These are phyloP conservation scores for Arthrocladium fulminans DNA, from an alignment of 2,329 filamentous ascomycete genomes.

Conservation along the genomic window DNA sequence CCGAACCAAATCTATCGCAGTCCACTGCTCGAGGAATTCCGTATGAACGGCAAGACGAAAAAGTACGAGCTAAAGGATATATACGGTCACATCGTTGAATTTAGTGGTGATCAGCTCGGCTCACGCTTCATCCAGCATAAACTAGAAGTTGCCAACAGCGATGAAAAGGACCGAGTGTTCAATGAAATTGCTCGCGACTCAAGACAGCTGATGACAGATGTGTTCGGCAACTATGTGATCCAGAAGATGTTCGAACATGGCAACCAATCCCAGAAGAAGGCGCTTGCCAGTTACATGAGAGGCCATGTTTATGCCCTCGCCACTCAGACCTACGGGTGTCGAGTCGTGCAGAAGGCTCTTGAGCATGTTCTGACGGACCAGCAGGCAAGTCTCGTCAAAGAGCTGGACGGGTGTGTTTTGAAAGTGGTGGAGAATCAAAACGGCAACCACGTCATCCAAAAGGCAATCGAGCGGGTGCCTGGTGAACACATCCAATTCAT, in stretches of 20 bases:
- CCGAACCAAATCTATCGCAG: slow-evolving; percentile 56
- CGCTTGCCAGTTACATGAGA: slow-evolving; percentile 77
- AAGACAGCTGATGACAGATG: slow-evolving; percentile 84
- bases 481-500: slow-evolving; percentile 75
- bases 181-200: slow-evolving; percentile 76
- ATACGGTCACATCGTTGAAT: slow-evolving; percentile 79
- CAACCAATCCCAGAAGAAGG: slow-evolving; percentile 84
- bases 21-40: slow-evolving; percentile 69
- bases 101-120: slow-evolving; percentile 89
- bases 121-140: slow-evolving; percentile 94
- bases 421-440: slow-evolving; percentile 77
- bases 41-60: slow-evolving; percentile 62
- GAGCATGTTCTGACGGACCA: slow-evolving; percentile 89
- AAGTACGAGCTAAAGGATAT: slow-evolving; percentile 84
- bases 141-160: slow-evolving; percentile 83
- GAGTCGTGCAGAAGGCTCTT: slow-evolving; percentile 92
- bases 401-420: slow-evolving; percentile 76
- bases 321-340: slow-evolving; percentile 82
- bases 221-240: slow-evolving; percentile 97
- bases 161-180: slow-evolving; percentile 89
- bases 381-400: slow-evolving; percentile 72
- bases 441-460: slow-evolving; percentile 94
- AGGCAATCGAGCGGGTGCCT: slow-evolving; percentile 74
- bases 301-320: slow-evolving; percentile 73
- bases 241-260: slow-evolving; percentile 97